Base-by-base conservation (phyloP, 2,329 filamentous ascomycete genomes). In the Hypomyces perniciosus region DNA sequence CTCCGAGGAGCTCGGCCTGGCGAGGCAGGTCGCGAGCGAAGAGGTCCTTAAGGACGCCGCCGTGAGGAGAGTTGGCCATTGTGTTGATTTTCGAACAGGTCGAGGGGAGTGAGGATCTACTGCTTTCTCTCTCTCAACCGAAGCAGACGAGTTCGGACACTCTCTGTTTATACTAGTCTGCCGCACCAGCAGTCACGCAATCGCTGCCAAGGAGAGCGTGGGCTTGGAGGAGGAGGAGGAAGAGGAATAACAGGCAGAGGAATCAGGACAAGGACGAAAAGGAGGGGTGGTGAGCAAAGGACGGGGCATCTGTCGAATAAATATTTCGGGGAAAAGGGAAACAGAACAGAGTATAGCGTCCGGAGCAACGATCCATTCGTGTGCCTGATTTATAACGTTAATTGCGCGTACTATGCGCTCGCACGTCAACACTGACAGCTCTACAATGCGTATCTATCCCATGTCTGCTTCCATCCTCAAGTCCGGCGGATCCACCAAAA, bases 31-130 rank as follows among this genome's bases (percentile, higher is more conserved):
- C 93, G 74, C 93, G 87, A 59, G 90, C 91, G 62, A 97, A 81
- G 68, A 99, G 83, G 79, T 99, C 93, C 86, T 97, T 97, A 67
- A 99, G 88, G 79, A 92, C 79, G 67, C 93, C 93, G 75, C 92
- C 92, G 68, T 93, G 87, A 60, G 88, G 88, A 70, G 81, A 63
- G 72, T 85, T 85, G 65, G 82, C 81, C 82, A 85, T 85, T 59
- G 58, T 76, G 56, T 20, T 20, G 20, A 20, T 20, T 20, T 20
- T 20, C 20, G 20, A 20, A 20, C 20, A 20, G 20, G 20, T 20
- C 20, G 20, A 20, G 20, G 20, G 20, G 20, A 20, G 20, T 20
- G 20, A 20, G 20, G 20, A 8, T 27, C 20, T 12, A 28, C 40
- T 42, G 40, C 40, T 26, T 8, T 42, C 12, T 42, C 20, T 20